Base-by-base conservation (phyloP, 495 filamentous ascomycete species). In the Aspergillus cristatus region DNA sequence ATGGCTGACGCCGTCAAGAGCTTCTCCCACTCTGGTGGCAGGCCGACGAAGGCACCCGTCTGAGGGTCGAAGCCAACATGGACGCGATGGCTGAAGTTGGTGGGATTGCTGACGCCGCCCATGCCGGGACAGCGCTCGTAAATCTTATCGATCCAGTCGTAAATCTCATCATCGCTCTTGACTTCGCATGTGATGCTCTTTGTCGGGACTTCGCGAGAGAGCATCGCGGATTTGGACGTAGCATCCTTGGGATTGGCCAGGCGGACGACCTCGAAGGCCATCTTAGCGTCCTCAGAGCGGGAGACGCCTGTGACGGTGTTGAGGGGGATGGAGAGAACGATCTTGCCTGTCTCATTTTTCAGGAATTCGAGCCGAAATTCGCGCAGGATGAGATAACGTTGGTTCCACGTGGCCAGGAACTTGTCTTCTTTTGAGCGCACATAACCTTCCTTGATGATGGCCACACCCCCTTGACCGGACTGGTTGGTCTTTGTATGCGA, bases 61-160 rank as follows among this genome's bases (percentile, higher is more conserved):
- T 82, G 75, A 15, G 89, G 86, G 55, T 98, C 93, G 58, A 98
- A 98, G 29, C 90, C 93, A 47, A 98, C 91, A 56, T 98, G 91
- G 22, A 98, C 86, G 13, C 87, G 81, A 57, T 98, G 91, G 14
- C 81, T 84, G 61, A 98, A 97, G 60, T 95, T 94, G 37, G 93
- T 95, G 3, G 91, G 91, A 58, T 95, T 95, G 64, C 89, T 95
- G 7, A 98, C 93, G 41, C 91, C 91, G 32, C 91, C 88, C 86
- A 95, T 94, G 33, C 86, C 90, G 1, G 91, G 91, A 54, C 88
- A 96, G 42, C 91, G 81, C 41, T 86, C 85, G 54, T 95, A 96
- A 45, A 98, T 91, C 56, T 84, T 83, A 56, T 98, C 91, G 41
- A 95, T 94, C 91, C 91, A 98, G 36, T 93, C 86, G 54, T 98